phyloP scores from a whole-genome alignment of 2,329 filamentous ascomycete genomes.

The Mycogone perniciosa region DNA sequence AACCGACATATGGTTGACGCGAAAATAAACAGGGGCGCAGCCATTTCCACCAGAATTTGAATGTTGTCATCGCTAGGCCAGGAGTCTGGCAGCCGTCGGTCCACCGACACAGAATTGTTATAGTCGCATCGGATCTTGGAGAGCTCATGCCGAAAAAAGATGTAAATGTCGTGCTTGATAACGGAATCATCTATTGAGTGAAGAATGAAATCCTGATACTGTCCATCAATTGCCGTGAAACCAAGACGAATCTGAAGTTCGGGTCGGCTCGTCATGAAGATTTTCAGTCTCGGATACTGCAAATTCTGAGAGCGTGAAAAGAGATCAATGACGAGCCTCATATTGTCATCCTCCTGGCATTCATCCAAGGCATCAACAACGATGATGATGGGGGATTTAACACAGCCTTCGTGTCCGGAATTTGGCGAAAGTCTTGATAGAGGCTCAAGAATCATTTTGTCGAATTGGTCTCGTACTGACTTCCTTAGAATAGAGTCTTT shows the following conservation, averaged over 20 bases:
- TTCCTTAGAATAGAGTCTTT: constrained; percentile 24
- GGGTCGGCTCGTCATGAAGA: constrained; percentile 37
- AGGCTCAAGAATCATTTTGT: constrained; percentile 31
- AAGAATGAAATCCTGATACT: constrained; percentile 24
- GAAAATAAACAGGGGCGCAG: constrained; percentile 30
- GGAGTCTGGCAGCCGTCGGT: constrained; percentile 12
- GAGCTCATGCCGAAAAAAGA: constrained; percentile 28
- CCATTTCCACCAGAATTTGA: constrained; percentile 20
- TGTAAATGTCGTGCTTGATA: constrained; percentile 32
- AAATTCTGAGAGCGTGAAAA: constrained; percentile 11
- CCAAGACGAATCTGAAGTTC: constrained; percentile 29
- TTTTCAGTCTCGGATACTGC: constrained; percentile 20
- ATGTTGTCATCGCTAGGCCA: constrained; percentile 23
- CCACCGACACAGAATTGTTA: constrained; percentile 9
- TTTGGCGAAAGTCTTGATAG: constrained; percentile 15
- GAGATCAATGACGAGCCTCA: constrained; percentile 25
- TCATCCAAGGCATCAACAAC: constrained; percentile 30
- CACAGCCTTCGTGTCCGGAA: neutral
- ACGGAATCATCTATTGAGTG: constrained; percentile 27
- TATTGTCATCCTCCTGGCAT: constrained; percentile 23
- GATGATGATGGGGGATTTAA: constrained; percentile 16
- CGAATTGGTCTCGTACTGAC: constrained; percentile 30
- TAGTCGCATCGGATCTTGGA: constrained; percentile 21
- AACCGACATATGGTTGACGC: constrained; percentile 27
- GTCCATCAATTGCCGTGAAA: constrained; percentile 24